Evolutionary conservation across 1,139 yeast genomes (phyloP), one percentile per base, ranked within the genome.

Genomic region (Yamadazyma triangularis): DNA sequence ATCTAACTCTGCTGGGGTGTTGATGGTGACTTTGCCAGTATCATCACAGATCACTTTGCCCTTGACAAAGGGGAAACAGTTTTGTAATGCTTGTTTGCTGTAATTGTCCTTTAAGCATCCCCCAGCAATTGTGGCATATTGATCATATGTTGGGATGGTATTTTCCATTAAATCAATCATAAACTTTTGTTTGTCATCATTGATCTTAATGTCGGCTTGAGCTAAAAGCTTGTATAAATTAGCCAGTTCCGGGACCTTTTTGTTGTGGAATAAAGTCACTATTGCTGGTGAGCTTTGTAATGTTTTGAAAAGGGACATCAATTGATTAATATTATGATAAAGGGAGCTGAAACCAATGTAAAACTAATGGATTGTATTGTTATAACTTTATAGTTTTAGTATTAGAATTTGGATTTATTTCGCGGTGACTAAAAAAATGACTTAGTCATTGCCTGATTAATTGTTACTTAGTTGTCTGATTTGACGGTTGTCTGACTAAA

Each of bases 121-220:
- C 34, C 50, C 39, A 24, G 54, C 45, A 31, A 68, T 56, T 23
- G 48, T 35, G 25, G 44, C 44, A 45, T 63, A 68, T 42, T 67
- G 73, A 43, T 64, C 70, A 39, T 51, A 67, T 4, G 73, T 67
- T 22, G 74, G 74, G 57, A 68, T 59, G 29, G 57, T 54, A 40
- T 64, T 53, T 16, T 59, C 57, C 61, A 57, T 53, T 41, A 64
- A 48, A 42, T 68, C 72, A 30, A 68, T 42, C 32, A 55, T 56
- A 38, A 68, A 64, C 33, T 54, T 48, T 23, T 43, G 42, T 29
- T 51, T 50, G 23, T 52, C 45, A 16, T 47, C 46, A 34, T 59
- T 58, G 30, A 60, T 43, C 18, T 52, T 49, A 27, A 33, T 36
- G 32, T 56, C 54, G 1, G 72, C 65, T 41, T 53, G 53, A 28